Evolutionary conservation across 805 yeast genomes (phyloP), one percentile per base, ranked within the genome.

Genomic region (Martiniozyma abietophila): DNA sequence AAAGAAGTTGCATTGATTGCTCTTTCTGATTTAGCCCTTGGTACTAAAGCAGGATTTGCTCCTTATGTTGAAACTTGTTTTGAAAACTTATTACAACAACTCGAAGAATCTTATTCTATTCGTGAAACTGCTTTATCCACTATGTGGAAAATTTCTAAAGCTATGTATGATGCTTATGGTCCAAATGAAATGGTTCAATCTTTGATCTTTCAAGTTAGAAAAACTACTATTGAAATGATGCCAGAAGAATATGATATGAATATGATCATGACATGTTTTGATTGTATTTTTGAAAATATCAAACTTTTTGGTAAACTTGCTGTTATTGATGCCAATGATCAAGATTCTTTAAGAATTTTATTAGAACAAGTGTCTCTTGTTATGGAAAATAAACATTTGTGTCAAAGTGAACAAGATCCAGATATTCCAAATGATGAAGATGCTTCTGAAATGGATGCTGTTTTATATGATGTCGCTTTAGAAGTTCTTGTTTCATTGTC

Each of bases 1-100:
- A 89, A 89, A 62, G 96, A 88, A 63, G 83, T 85, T 46, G 95
- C 95, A n/a, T 71, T 88, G 29, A 84, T 85, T 51, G 92, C 95
- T 6, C 62, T 86, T 46, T 74, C 83, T 32, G 97, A 92, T 55
- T 72, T 88, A 54, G 95, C 95, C 34, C 59, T 71, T 35, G 96
- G 94, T 48, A 82, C 95, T 31, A 81, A 86, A 52, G 77, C 73
- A 39, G 76, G 76, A 35, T 86, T 89, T 61, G 71, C 77, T 50
- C 76, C 76, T 50, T 85, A 76, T 51, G 80, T 85, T 41, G 85
- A 83, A 55, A 61, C 75, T 38, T 69, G 86, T 18, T 61, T 81
- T 47, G 67, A 69, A 43, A 68, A 74, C 15, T 66, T 84, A 45
- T 61, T 68, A 31, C 81, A 76, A 37, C 89, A 83, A 59, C 72